Percentiles rank a stretch among this genome's conserved stretches.
phyloP scores from a whole-genome alignment of 805 yeast species.

The Yarrowia sp. region DNA sequence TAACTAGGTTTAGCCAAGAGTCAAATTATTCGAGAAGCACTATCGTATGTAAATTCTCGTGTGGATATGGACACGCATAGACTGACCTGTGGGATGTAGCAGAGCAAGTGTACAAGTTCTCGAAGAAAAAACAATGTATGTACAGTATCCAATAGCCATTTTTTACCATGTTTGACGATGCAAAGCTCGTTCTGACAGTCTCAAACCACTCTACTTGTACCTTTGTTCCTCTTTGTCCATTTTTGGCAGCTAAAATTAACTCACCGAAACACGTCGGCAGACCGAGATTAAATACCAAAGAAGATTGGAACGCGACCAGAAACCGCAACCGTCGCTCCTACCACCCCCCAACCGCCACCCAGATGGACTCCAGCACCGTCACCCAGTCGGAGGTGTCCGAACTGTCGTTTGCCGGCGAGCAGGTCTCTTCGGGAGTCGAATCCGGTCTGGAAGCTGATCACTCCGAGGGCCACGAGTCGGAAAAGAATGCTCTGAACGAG shows the following conservation, averaged over 20 bases:
- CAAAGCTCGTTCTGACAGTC: no score
- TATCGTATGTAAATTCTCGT: no score
- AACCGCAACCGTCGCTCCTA: background rate
- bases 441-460: slow-evolving; percentile 33
- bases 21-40: background rate
- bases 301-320: slow-evolving; percentile 12
- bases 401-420: slow-evolving; percentile 36
- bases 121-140: no score
- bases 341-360: background rate
- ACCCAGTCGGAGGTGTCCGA: slow-evolving; percentile 36
- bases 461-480: slow-evolving; percentile 27
- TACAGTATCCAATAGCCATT: no score
- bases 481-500: slow-evolving; percentile 1
- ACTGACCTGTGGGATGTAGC: background rate
- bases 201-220: background rate
- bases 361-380: slow-evolving; percentile 35
- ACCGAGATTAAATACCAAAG: background rate
- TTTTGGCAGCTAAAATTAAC: slow-evolving; percentile 11
- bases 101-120: no score
- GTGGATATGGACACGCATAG: slow-evolving; percentile 4
- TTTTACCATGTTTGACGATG: no score
- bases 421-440: slow-evolving; percentile 34
- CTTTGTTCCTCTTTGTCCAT: background rate
- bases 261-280: slow-evolving; percentile 17
- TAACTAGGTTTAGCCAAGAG: slow-evolving; percentile 5